Evolutionary conservation across 2,329 filamentous ascomycete genomes (phyloP).

Genomic region (Verticillium dahliae): DNA sequence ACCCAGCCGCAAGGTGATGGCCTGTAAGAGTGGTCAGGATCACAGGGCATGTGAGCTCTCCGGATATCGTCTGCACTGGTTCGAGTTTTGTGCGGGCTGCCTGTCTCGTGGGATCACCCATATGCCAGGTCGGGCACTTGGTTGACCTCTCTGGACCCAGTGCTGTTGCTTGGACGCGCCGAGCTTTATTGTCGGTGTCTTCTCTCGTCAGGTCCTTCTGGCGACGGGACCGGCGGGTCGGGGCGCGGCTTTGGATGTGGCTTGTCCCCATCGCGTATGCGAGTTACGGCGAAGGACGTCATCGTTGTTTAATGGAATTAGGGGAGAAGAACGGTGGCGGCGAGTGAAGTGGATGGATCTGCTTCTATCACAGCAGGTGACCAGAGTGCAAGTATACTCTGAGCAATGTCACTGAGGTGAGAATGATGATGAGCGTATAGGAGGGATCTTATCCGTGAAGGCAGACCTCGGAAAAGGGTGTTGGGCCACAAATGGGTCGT

Average conservation of each 20-base stretch:
- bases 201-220: constrained; percentile 15
- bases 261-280: constrained; percentile 12
- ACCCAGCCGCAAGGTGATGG: background rate
- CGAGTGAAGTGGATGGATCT: background rate
- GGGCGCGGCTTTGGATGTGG: constrained; percentile 21
- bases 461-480: background rate
- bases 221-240: constrained; percentile 21
- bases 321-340: background rate
- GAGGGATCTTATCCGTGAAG: background rate
- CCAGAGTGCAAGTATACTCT: background rate
- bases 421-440: background rate
- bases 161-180: background rate
- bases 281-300: background rate
- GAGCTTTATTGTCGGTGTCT: background rate
- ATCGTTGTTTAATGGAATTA: background rate
- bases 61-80: no score
- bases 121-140: background rate
- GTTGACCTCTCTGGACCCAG: background rate
- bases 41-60: background rate
- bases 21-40: background rate
- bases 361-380: background rate
- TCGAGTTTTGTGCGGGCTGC: background rate
- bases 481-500: background rate
- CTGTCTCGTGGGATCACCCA: background rate
- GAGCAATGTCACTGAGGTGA: background rate